Base-by-base conservation (phyloP, 148 eudicot species). In the Vaccinium macrocarpon region DNA sequence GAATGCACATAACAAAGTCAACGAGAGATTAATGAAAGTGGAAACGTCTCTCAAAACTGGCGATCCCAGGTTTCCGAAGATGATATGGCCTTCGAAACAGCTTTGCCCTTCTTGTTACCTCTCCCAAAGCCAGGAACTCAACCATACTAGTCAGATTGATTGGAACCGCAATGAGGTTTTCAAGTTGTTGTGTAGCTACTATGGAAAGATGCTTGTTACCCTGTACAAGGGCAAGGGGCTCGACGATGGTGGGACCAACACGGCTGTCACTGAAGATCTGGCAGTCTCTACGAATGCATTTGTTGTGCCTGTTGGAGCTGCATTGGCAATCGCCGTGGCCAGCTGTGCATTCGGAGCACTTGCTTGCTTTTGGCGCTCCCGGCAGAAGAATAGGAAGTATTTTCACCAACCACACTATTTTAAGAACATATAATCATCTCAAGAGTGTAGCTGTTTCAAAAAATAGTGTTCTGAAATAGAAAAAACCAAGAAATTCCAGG, bases 341-440 rank as follows among this genome's bases (percentile, higher is more conserved):
- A 93, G 98, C 93, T 94, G 95, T 87, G 94, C 92, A 71, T 97
- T 97, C 82, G 99, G 94, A 76, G 99, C 95, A 14, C 95, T 97
- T n/a, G 97, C 98, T 57, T 97, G 99, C 90, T 93, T 86, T 83
- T 97, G 99, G 99, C 97, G 98, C n/a, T 93, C 95, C 35, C 95
- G 56, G 79, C 99, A 97, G 84, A 97, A 97, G 98, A 95, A 89
- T 86, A 92, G 97, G 83, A 97, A 95, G 99, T 95, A 97, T 89
- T 91, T 89, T 91, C 91, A 86, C 86, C 90, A 92, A 81, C 92
- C 90, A 90, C 95, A 92, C 90, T 91, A 92, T 90, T 89, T 91
- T 86, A 96, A 96, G 91, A 92, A 88, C 90, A 91, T 93, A 88
- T 95, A 91, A 95, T 55, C 87, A 42, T 84, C 87, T 86, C 89